Conservation (phyloP, 371 early-diverging fungal genomes). For the Mortierella sp. region DNA sequence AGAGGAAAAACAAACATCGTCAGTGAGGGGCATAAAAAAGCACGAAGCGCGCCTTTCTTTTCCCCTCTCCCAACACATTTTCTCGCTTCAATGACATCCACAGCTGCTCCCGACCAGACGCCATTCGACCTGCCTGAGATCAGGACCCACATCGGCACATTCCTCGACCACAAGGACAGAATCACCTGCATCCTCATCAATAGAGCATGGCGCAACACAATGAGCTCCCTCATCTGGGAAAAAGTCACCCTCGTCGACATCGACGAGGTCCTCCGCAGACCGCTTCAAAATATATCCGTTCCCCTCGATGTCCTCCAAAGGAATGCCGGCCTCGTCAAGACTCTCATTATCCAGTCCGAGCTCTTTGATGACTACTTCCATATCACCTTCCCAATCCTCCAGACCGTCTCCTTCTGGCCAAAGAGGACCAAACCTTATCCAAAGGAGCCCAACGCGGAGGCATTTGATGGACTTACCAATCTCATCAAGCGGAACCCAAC, state of each 20-base stretch:
- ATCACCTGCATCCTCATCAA: conserved; percentile 5
- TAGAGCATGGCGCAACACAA: neutral
- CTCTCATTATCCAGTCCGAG: neutral
- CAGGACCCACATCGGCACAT: conserved; percentile 1
- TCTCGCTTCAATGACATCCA: neutral
- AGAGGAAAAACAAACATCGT: too few relatives aligned
- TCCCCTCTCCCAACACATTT: neutral
- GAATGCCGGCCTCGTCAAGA: neutral
- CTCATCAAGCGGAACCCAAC: neutral
- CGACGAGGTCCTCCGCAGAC: neutral
- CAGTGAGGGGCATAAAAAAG: too few relatives aligned
- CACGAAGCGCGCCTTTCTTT: too few relatives aligned
- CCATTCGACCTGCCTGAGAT: conserved; percentile 13
- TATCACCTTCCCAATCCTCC: conserved; percentile 1
- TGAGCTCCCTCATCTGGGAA: conserved; percentile 4
- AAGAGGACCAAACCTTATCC: neutral
- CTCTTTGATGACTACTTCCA: neutral
- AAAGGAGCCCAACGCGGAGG: neutral
- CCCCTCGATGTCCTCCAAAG: neutral
- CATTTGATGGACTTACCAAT: neutral
- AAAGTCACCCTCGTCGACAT: conserved; percentile 2
- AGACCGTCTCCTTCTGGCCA: conserved; percentile 2
- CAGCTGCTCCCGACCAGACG: neutral
- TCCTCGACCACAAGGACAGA: conserved; percentile 6
- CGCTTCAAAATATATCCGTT: neutral